Evolutionary conservation across 306 rosid species (phyloP), one percentile per base, ranked within the genome.

Genomic region (Rosa persica): DNA sequence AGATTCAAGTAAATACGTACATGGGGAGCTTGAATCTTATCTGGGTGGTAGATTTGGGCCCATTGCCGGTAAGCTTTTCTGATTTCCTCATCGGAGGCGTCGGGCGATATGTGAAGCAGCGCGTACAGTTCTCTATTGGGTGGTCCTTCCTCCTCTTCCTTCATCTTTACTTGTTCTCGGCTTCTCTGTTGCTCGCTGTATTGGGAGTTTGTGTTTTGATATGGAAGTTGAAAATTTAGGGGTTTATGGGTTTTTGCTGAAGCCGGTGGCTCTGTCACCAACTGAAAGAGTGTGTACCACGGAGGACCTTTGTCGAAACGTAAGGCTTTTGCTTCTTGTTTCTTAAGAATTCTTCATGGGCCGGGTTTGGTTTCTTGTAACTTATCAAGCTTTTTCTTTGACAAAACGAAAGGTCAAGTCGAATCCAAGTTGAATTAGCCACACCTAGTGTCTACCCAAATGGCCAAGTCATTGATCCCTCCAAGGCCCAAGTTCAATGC

Each of bases 31-130:
- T 87, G 99, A 85, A 91, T 90, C 78, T 95, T 95, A 54, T 95
- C 99, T 13, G 99, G 99, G 72, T 95, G 99, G 74, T 95, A 95
- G 19, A 81, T 87, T 83, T 95, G 99, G 4, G 99, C 98, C 99
- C 99, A 93, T 81, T 95, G 99, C 61, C 98, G 92, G 85, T 95
- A 95, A 40, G 99, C 95, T 87, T 82, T 93, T 68, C 98, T 94
- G 82, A 95, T 91, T 87, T 95, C 99, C 79, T 95, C 99, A 67
- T 93, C 99, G 80, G 98, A 89, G 62, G 99, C 93, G 70, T 95
- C 97, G 1, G 99, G 96, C 5, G 99, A 89, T 73, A 95, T 55
- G 82, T 95, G 87, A 44, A 95, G 83, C 39, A 95, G 85, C 1
- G 99, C 99, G 81, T 95, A 95, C 66, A 95, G 96, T 83, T 87